Conservation (phyloP, 352 stramenopile species). For the Phytophthora hibernalis region DNA sequence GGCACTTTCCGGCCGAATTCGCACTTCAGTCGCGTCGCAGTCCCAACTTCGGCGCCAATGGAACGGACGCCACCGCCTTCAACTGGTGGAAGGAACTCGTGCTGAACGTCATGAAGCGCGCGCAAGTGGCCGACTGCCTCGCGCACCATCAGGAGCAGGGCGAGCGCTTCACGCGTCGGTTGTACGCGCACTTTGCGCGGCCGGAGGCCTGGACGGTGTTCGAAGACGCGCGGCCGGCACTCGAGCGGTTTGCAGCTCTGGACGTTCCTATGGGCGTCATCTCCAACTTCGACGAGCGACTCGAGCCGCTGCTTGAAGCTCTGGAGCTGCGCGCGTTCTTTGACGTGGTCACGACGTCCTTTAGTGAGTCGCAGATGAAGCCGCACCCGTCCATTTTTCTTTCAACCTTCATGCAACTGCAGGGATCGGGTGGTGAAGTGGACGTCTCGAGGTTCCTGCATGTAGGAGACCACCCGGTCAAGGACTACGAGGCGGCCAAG, state of each 20-base stretch:
- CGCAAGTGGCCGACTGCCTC: constrained; percentile 20
- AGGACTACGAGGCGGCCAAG: constrained; percentile 63
- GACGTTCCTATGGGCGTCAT: constrained; percentile 63
- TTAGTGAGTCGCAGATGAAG: constrained; percentile 54
- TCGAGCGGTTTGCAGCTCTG: constrained; percentile 40
- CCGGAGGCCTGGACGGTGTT: constrained; percentile 70
- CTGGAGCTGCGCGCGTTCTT: constrained; percentile 59
- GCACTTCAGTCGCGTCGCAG: constrained; percentile 17
- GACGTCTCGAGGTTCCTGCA: constrained; percentile 49
- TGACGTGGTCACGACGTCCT: constrained; percentile 69
- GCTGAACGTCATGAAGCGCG: constrained; percentile 43
- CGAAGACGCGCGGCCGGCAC: constrained; percentile 48
- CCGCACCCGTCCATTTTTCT: constrained; percentile 65
- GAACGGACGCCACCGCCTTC: constrained; percentile 30
- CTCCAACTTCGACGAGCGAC: constrained; percentile 84
- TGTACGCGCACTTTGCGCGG: constrained; percentile 66
- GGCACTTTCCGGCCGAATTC: constrained; percentile 57
- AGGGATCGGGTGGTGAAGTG: constrained; percentile 7
- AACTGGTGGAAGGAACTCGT: constrained; percentile 72
- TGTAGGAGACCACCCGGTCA: constrained; percentile 61
- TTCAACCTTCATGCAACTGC: constrained; percentile 49
- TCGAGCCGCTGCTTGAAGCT: constrained; percentile 50
- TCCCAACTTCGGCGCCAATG: constrained; percentile 64
- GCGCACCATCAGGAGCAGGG: constrained; percentile 27
- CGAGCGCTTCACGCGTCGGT: constrained; percentile 46